Base-by-base conservation (phyloP, 2,329 filamentous ascomycete species). In the Graphium sp. region DNA sequence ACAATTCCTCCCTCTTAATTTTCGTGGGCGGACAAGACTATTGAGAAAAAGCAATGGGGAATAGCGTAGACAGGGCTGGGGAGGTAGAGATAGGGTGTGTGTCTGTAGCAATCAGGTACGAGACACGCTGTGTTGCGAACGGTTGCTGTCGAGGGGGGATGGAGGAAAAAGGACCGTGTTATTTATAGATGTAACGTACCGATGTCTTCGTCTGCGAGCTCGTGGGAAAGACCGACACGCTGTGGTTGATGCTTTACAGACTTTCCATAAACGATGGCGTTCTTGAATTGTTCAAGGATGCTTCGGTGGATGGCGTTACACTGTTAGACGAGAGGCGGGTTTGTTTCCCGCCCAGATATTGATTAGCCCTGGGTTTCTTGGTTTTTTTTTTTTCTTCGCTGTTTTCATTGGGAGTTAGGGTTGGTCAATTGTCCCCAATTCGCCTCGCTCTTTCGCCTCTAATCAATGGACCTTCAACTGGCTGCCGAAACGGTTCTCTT, bases 241-340 rank as follows among this genome's bases (percentile, higher is more conserved):
- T 98, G 89, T 39, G 89, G 89, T 57, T 95, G 89, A 59, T 98
- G 89, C 66, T 95, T 95, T 41, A 95, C 87, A 32, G 85, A 94
- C 51, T 87, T 89, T 41, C 89, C 89, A 53, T 95, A 98, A 23
- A 98, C 89, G 47, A 98, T 77, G 31, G 89, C 89, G 35, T 76
- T 72, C 56, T 87, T 91, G 66, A 98, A 98, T 42, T 93, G 77
- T 43, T 98, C 89, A 32, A 89, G 67, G 48, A 98, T 95, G 32
- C 74, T 91, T 50, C 89, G 83, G 58, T 98, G 89, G 49, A 98
- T 98, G 40, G 82, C 70, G 57, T 94, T 93, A 58, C 89, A 98
- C 84, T 93, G 46, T 31, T n/a, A n/a, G n/a, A n/a, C n/a, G n/a
- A n/a, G n/a, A n/a, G n/a, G n/a, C n/a, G n/a, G n/a, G n/a, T n/a